phyloP scores from a whole-genome alignment of 495 filamentous ascomycete species.

The Saxophila tyrrhenica region DNA sequence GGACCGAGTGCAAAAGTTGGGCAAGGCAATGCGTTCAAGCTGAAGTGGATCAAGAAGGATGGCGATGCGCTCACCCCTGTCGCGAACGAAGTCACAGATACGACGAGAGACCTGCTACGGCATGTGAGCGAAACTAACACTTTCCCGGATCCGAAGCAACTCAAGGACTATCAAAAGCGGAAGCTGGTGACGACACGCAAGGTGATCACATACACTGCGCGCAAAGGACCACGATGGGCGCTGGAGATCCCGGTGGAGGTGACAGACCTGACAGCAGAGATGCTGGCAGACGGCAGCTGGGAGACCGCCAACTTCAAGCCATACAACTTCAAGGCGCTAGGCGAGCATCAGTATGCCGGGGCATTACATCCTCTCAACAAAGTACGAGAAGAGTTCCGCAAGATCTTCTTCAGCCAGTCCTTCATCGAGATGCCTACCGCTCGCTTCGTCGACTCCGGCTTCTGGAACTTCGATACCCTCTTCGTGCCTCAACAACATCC shows the following conservation, averaged over 20 bases:
- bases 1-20: slow-evolving; percentile 79
- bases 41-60: slow-evolving; percentile 90
- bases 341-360: slow-evolving; percentile 65
- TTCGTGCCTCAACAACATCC: slow-evolving; percentile 97
- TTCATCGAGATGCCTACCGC: slow-evolving; percentile 76
- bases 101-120: slow-evolving; percentile 60
- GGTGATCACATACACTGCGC: slow-evolving; percentile 69
- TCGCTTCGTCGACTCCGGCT: slow-evolving; percentile 81
- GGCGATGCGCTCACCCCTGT: slow-evolving; percentile 26
- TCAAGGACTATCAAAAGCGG: slow-evolving; percentile 76
- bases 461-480: slow-evolving; percentile 98
- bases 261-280: slow-evolving; percentile 88
- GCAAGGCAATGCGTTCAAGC: slow-evolving; percentile 92
- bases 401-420: slow-evolving; percentile 93
- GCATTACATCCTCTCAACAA: slow-evolving; percentile 92
- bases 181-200: slow-evolving; percentile 75
- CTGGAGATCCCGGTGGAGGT: slow-evolving; percentile 80
- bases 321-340: slow-evolving; percentile 92
- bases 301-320: slow-evolving; percentile 85
- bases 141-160: slow-evolving; percentile 55
- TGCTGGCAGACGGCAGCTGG: slow-evolving; percentile 71
- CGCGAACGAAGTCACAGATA: slow-evolving; percentile 51
- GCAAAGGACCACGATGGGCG: slow-evolving; percentile 78
- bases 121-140: slow-evolving; percentile 56
- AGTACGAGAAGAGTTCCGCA: slow-evolving; percentile 83